phyloP scores from a whole-genome alignment of 768 basidiomycete genomes.

The Boletus rubroflammeus region DNA sequence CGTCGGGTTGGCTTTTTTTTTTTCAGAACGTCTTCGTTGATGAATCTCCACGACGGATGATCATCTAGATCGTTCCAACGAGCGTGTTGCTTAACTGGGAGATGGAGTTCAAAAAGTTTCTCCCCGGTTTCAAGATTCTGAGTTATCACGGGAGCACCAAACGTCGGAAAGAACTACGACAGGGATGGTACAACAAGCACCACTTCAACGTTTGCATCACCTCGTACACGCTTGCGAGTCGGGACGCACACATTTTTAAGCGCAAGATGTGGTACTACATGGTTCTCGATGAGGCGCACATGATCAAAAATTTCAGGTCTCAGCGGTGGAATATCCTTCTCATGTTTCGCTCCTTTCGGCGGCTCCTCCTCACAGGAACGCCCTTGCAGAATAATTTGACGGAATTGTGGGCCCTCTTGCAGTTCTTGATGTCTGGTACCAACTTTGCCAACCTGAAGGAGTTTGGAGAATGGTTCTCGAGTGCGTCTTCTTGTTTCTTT shows the following conservation, averaged over 20 bases:
- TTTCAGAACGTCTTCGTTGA: background rate
- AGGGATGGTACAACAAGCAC: conserved; percentile 87
- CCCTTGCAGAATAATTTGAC: conserved; percentile 96
- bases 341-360: conserved; percentile 82
- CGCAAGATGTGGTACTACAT: conserved; percentile 95
- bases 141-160: conserved; percentile 90
- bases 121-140: conserved; percentile 81
- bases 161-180: conserved; percentile 83
- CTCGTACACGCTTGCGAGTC: conserved; percentile 88
- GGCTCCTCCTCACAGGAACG: conserved; percentile 91
- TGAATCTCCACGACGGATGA: background rate
- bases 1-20: conserved; percentile 17
- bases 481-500: conserved; percentile 43
- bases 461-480: conserved; percentile 96
- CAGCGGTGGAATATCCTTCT: conserved; percentile 91
- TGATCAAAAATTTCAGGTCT: conserved; percentile 96
- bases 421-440: conserved; percentile 89
- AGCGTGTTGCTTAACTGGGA: conserved; percentile 95
- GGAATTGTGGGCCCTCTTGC: conserved; percentile 92
- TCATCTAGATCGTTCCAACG: conserved; percentile 73
- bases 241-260: conserved; percentile 88
- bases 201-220: conserved; percentile 95
- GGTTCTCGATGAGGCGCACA: conserved; percentile 94
- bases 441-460: conserved; percentile 90
- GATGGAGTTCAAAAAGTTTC: conserved; percentile 95